These are phyloP conservation scores for Sungouiella thailandica DNA, from an alignment of 805 yeast species.

Conservation along the genomic window DNA sequence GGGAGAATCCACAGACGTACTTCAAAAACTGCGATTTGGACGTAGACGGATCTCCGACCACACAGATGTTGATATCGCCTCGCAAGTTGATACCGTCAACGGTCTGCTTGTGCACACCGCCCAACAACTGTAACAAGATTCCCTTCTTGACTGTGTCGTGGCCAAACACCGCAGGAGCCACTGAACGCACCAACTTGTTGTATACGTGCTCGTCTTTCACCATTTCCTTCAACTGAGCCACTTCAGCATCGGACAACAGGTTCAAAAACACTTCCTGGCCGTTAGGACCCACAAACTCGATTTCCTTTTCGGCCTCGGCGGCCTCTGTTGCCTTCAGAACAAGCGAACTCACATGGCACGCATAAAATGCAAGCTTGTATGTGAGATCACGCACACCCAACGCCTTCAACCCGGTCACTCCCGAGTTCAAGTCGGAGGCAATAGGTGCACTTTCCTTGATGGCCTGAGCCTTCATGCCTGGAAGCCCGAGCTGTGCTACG, in stretches of 20 bases:
- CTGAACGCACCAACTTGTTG: conserved; percentile 75
- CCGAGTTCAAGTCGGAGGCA: conserved; percentile 71
- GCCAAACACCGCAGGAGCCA: conserved; percentile 96
- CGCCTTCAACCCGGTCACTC: conserved; percentile 82
- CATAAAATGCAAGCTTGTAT: conserved; percentile 84
- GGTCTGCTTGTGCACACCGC: conserved; percentile 93
- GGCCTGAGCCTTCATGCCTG: conserved; percentile 88
- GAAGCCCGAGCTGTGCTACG: conserved; percentile 86
- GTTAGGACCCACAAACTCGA: conserved; percentile 44
- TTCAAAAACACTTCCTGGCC: conserved; percentile 81
- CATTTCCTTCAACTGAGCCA: conserved; percentile 82
- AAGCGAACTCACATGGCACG: conserved; percentile 80
- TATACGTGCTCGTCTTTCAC: conserved; percentile 84
- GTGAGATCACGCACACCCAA: conserved; percentile 95
- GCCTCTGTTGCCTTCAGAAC: conserved; percentile 26
- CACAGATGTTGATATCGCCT: conserved; percentile 94
- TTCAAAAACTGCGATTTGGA: conserved; percentile 94
- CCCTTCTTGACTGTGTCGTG: conserved; percentile 95
- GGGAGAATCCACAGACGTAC: conserved; percentile 86
- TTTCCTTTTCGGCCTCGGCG: conserved; percentile 18
- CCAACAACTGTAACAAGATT: conserved; percentile 76
- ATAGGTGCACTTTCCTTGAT: conserved; percentile 59
- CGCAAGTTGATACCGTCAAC: conserved; percentile 91
- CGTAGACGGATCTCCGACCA: conserved; percentile 97
- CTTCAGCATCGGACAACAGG: conserved; percentile 74